Conservation (phyloP, 1,284 basidiomycete species). For the Sporisorium iseilematis-ciliati region DNA sequence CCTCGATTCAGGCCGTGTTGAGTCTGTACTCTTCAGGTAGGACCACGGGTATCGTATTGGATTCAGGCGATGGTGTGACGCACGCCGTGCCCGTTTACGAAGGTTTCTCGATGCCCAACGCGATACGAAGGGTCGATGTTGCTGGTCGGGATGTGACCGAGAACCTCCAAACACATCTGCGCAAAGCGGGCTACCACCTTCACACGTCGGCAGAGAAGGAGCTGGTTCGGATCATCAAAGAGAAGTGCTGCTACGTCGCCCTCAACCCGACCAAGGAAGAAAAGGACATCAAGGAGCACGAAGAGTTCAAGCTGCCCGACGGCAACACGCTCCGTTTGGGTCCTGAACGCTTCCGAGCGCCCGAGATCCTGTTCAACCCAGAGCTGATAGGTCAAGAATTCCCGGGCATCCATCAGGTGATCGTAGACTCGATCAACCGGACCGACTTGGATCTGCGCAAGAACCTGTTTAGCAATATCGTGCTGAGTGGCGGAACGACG, state of each 20-base stretch:
- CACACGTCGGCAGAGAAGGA: conserved; percentile 98
- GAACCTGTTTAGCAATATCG: conserved; percentile 94
- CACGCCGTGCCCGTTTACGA: conserved; percentile 99
- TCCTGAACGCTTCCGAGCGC: conserved; percentile 93
- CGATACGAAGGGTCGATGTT: conserved; percentile 92
- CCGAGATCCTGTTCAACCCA: conserved; percentile 97
- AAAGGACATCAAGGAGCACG: conserved; percentile 79
- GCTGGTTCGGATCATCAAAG: conserved; percentile 96
- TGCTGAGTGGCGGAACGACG: conserved; percentile 95
- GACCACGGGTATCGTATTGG: conserved; percentile 97
- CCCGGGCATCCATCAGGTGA: conserved; percentile 93
- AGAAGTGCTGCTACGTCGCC: conserved; percentile 96
- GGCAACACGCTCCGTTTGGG: conserved; percentile 95
- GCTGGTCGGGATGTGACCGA: conserved; percentile 96
- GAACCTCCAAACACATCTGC: conserved; percentile 90
- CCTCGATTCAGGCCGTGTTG: conserved; percentile 95
- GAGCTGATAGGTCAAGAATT: conserved; percentile 96
- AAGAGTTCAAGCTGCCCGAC: conserved; percentile 94
- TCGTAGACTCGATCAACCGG: conserved; percentile 72
- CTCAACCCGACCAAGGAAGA: conserved; percentile 92
- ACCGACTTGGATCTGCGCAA: conserved; percentile 85
- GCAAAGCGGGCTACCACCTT: conserved; percentile 93
- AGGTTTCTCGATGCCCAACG: conserved; percentile 98
- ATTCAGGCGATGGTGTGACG: conserved; percentile 98
- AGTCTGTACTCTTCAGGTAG: conserved; percentile 98